Evolutionary conservation across 2,329 filamentous ascomycete species (phyloP), one percentile per base, ranked within the genome.

Genomic region (Fusarium floridanum): DNA sequence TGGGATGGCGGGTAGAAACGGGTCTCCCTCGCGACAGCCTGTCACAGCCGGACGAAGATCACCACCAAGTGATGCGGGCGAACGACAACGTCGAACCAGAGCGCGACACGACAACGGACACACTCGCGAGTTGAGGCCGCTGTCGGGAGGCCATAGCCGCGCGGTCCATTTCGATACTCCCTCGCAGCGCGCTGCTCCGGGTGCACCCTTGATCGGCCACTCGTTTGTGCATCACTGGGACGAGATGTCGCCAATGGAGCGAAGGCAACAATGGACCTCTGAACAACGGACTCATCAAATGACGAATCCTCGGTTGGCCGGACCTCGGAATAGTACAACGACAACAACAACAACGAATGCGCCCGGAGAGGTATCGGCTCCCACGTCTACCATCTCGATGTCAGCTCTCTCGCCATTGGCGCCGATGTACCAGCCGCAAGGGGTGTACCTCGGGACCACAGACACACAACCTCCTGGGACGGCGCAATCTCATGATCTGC

Each of bases 51-150:
- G 77, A 37, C 74, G 80, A 70, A 79, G 79, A 20, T 77, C 80
- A 5, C 78, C 78, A 6, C 80, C 80, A 16, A 75, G 79, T 57
- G 80, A 81, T 59, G 64, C 62, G 20, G 56, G 64, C 36, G 79
- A 80, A 59, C 76, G 76, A 41, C 78, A 80, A 56, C 79, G 80
- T 48, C 74, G 80, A 56, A 80, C 76, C 57, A 75, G 80, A 61
- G 76, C 78, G 20, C 79, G 79, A 27, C 78, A 78, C 48, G 73
- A 68, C 60, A 71, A 68, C 36, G 61, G 70, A 6, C 63, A 66
- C n/a, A 34, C 67, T 17, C 69, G 63, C 50, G 61, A 70, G 36
- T 20, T 56, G 45, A 37, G 41, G 20, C 24, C 59, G 16, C 50
- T 56, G 8, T 41, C 64, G 16, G 67, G 75, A 48, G 48, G 32